Evolutionary conservation across 2,329 filamentous ascomycete species (phyloP).

Genomic region (Calonectria leucothoes): DNA sequence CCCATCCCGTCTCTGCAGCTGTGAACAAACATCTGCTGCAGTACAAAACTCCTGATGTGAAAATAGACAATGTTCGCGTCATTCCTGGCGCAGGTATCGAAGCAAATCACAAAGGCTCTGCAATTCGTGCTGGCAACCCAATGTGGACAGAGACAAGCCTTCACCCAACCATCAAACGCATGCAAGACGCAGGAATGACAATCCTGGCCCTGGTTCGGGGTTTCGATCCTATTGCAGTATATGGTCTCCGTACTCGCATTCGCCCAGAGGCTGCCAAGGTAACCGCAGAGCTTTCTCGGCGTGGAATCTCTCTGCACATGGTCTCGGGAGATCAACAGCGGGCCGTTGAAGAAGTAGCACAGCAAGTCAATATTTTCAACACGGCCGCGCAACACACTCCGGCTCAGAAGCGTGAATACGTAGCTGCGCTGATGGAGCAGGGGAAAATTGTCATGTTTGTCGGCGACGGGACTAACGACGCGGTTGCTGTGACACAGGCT

Average conservation of each 20-base stretch:
- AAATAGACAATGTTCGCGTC: slow-evolving; percentile 45
- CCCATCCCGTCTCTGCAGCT: slow-evolving; percentile 63
- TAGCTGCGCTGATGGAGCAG: slow-evolving; percentile 45
- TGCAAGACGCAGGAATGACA: slow-evolving; percentile 39
- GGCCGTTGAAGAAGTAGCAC: slow-evolving; percentile 61
- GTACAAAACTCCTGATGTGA: slow-evolving; percentile 9
- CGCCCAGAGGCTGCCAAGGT: slow-evolving; percentile 55
- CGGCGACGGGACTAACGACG: slow-evolving; percentile 75
- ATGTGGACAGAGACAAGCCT: slow-evolving; percentile 52
- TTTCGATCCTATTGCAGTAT: slow-evolving; percentile 54
- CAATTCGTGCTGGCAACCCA: slow-evolving; percentile 58
- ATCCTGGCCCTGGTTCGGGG: slow-evolving; percentile 42
- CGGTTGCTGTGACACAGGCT: slow-evolving; percentile 69
- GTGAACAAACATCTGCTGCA: slow-evolving; percentile 54
- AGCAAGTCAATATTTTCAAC: slow-evolving; percentile 53
- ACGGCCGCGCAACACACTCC: slow-evolving; percentile 61
- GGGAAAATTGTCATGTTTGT: slow-evolving; percentile 63
- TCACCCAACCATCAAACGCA: slow-evolving; percentile 30
- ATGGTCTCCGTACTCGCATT: slow-evolving; percentile 56
- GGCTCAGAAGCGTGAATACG: slow-evolving; percentile 64
- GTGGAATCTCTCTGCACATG: slow-evolving; percentile 63
- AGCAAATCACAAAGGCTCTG: slow-evolving; percentile 44
- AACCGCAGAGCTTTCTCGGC: slow-evolving; percentile 56
- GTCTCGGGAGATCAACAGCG: slow-evolving; percentile 66
- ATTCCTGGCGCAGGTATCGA: slow-evolving; percentile 55